Base-by-base conservation (phyloP, 148 eudicot species). In the Salicornia ramosissima region DNA sequence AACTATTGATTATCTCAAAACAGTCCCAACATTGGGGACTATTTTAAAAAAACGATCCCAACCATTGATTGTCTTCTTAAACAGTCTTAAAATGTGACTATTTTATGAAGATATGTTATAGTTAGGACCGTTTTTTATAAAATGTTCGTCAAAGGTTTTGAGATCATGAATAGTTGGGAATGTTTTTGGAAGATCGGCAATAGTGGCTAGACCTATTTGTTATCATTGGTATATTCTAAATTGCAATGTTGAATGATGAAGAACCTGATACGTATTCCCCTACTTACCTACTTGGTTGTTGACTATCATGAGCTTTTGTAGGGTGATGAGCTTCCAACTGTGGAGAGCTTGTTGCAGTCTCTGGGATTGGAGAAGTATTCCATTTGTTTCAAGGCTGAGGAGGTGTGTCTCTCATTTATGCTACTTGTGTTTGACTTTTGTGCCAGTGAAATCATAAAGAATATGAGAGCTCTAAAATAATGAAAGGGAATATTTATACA, bases 341-440 rank as follows among this genome's bases (percentile, higher is more conserved):
- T 94, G 72, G 97, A 90, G 25, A 71, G 91, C 72, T 86, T 88
- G 52, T 81, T 94, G 86, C 85, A 66, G 22, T 80, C 87, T 24
- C 68, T 94, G 75, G 92, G 88, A 64, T 81, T 94, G 81, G 97
- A 87, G 19, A 89, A 86, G 67, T 94, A 81, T 60, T 58, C 80
- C 31, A 82, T 88, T 34, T 52, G 42, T 77, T 90, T 94, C 81
- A 90, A 90, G 83, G 91, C 86, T 45, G 98, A 94, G 80, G 97
- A 90, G 82, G 98, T 90, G 80, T 12, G 84, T 73, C 43, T 57
- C n/a, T 58, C 33, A 21, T 34, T 55, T 45, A 10, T 12, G 1
- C 29, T 16, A 12, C 62, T 58, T 15, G 3, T 57, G 15, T 71
- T 39, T 77, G 29, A 45, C 63, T 18, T n/a, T 39, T 67, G 15